These are phyloP conservation scores for Microcyclospora tardicrescens DNA, from an alignment of 2,329 filamentous ascomycete species.

Conservation along the genomic window DNA sequence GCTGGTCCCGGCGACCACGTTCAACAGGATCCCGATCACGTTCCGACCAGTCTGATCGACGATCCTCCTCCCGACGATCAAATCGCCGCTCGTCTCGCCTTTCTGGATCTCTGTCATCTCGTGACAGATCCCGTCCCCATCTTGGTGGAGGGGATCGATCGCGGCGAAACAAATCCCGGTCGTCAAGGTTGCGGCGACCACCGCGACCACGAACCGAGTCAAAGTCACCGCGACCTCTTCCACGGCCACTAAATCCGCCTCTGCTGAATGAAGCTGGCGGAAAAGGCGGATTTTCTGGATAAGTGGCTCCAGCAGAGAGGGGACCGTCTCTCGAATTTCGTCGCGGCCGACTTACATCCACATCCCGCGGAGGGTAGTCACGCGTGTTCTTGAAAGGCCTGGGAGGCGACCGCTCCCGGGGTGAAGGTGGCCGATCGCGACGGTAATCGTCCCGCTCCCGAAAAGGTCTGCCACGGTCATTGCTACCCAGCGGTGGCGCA, in stretches of 20 bases:
- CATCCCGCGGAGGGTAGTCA: slow-evolving; percentile 45
- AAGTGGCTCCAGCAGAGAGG: slow-evolving; percentile 56
- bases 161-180: slow-evolving; percentile 45
- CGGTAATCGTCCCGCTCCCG: slow-evolving; percentile 40
- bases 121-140: slow-evolving; percentile 36
- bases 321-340: slow-evolving; percentile 61
- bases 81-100: slow-evolving; percentile 33
- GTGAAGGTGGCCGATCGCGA: slow-evolving; percentile 48
- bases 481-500: slow-evolving; percentile 45
- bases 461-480: slow-evolving; percentile 45
- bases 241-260: slow-evolving; percentile 12
- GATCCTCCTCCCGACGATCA: slow-evolving; percentile 31
- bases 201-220: slow-evolving; percentile 37
- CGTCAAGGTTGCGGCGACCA: slow-evolving; percentile 33
- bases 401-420: slow-evolving; percentile 50
- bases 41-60: slow-evolving; percentile 26
- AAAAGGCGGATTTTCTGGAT: slow-evolving; percentile 52
- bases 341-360: slow-evolving; percentile 55
- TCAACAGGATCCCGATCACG: slow-evolving; percentile 22
- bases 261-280: slow-evolving; percentile 34
- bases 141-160: slow-evolving; percentile 38
- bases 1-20: slow-evolving; percentile 17
- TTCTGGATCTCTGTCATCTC: slow-evolving; percentile 25
- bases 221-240: slow-evolving; percentile 40
- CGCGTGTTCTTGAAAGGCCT: slow-evolving; percentile 47